Conservation (phyloP, 2,329 filamentous ascomycete species). For the Xylariomycetidae sp. region DNA sequence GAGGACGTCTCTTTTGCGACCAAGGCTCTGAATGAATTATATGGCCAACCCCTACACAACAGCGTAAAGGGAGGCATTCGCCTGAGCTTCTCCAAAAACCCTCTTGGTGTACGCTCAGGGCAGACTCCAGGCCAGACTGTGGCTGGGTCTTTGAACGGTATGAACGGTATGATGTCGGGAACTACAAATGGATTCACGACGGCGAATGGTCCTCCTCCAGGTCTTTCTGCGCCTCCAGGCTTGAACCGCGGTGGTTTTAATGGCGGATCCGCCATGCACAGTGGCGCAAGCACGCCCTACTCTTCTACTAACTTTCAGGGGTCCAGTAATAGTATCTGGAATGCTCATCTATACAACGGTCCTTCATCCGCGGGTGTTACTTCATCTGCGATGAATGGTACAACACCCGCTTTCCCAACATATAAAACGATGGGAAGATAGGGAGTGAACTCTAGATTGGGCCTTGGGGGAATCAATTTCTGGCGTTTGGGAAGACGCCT, state of each 20-base stretch:
- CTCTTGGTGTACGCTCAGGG: conserved; percentile 80
- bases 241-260: conserved; percentile 35
- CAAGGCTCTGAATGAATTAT: conserved; percentile 83
- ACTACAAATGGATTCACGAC: conserved; percentile 59
- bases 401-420: conserved; percentile 16
- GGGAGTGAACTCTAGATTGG: conserved; percentile 8
- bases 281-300: conserved; percentile 17
- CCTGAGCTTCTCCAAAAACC: conserved; percentile 96
- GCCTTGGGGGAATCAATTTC: conserved; percentile 8
- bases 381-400: conserved; percentile 17
- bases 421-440: conserved; percentile 26
- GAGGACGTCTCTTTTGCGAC: conserved; percentile 90
- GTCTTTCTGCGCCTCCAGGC: conserved; percentile 71
- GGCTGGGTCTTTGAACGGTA: conserved; percentile 43
- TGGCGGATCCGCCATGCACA: conserved; percentile 13
- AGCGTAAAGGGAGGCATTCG: conserved; percentile 93
- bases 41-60: conserved; percentile 82
- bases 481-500: conserved; percentile 16
- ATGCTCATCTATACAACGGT: conserved; percentile 18
- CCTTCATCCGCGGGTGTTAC: conserved; percentile 18
- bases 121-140: conserved; percentile 49
- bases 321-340: conserved; percentile 21
- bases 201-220: conserved; percentile 75
- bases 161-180: conserved; percentile 52
- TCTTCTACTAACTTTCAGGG: conserved; percentile 15